Evolutionary conservation across 768 basidiomycete species (phyloP).

Genomic region (Russula sp.): DNA sequence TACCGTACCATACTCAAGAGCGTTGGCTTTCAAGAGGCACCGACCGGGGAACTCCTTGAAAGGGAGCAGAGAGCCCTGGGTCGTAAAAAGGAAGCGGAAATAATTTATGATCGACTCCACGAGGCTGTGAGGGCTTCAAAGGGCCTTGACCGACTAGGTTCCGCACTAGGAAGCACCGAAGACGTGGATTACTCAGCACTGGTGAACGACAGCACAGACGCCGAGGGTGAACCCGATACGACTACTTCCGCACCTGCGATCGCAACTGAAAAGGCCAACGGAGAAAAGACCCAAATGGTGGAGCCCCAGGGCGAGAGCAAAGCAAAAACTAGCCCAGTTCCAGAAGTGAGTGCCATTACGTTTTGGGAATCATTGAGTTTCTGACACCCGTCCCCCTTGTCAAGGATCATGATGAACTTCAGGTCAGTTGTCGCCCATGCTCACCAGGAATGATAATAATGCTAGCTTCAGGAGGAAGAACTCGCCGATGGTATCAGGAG

Average conservation of each 20-base stretch:
- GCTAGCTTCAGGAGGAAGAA: slow-evolving; percentile 15
- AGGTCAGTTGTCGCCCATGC: slow-evolving; percentile 12
- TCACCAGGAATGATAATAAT: neutral
- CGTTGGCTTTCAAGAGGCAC: slow-evolving; percentile 24
- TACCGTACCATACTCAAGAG: slow-evolving; percentile 24
- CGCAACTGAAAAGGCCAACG: slow-evolving; percentile 17
- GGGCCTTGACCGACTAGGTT: slow-evolving; percentile 4
- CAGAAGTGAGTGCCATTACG: slow-evolving; percentile 16
- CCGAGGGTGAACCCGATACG: slow-evolving; percentile 26
- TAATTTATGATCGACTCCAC: slow-evolving; percentile 17
- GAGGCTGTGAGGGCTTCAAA: slow-evolving; percentile 9
- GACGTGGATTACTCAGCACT: slow-evolving; percentile 17
- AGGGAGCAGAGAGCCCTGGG: slow-evolving; percentile 15
- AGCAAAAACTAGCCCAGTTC: slow-evolving; percentile 16
- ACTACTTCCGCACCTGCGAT: slow-evolving; percentile 14
- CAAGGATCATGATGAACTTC: slow-evolving; percentile 27
- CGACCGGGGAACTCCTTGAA: slow-evolving; percentile 20
- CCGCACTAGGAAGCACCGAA: slow-evolving; percentile 10
- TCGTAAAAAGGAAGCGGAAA: slow-evolving; percentile 26
- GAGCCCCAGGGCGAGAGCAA: slow-evolving; percentile 13
- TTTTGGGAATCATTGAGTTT: neutral
- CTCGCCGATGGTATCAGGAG: slow-evolving; percentile 27
- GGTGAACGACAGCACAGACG: slow-evolving; percentile 26
- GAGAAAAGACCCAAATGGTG: slow-evolving; percentile 8
- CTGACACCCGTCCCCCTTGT: neutral